A percentile compares a stretch with the other conserved stretches of the same genome.
Evolutionary conservation across 2,329 filamentous ascomycete species (phyloP).

Genomic region (Fusarium solani-melongenae): DNA sequence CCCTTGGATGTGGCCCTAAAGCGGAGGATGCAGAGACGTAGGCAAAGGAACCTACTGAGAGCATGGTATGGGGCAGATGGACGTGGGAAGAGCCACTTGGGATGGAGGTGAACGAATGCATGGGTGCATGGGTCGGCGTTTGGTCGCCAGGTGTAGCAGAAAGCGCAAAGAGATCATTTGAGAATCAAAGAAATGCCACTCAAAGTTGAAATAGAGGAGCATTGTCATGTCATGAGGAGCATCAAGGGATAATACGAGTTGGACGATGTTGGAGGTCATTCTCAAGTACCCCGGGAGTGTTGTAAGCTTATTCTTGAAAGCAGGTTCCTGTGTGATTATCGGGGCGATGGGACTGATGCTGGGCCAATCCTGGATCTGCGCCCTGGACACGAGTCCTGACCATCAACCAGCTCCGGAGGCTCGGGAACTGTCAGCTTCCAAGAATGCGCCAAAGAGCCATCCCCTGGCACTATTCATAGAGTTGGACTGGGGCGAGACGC

Average conservation of each 20-base stretch:
- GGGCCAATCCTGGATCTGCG: background rate
- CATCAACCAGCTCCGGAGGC: background rate
- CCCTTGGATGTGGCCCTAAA: slow-evolving; percentile 32
- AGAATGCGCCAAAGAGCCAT: background rate
- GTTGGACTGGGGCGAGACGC: background rate
- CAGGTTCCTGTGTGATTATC: background rate
- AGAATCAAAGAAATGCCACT: slow-evolving; percentile 45
- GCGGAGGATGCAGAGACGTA: slow-evolving; percentile 25
- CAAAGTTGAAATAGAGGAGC: slow-evolving; percentile 9
- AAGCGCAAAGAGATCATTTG: slow-evolving; percentile 41
- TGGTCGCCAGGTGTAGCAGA: slow-evolving; percentile 43
- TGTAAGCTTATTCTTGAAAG: background rate
- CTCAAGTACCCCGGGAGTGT: background rate
- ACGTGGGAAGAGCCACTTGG: slow-evolving; percentile 32
- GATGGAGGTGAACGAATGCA: slow-evolving; percentile 36
- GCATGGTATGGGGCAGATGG: slow-evolving; percentile 24
- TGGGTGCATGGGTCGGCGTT: slow-evolving; percentile 39
- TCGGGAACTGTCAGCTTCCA: slow-evolving; percentile 10
- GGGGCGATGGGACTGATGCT: background rate
- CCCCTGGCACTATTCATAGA: slow-evolving; percentile 1
- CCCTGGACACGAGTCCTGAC: background rate
- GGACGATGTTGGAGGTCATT: background rate
- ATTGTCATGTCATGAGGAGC: background rate
- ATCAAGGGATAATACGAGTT: slow-evolving; percentile 4
- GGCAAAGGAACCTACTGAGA: slow-evolving; percentile 24